Conservation (phyloP, 306 rosid species). For the Datisca glomerata region DNA sequence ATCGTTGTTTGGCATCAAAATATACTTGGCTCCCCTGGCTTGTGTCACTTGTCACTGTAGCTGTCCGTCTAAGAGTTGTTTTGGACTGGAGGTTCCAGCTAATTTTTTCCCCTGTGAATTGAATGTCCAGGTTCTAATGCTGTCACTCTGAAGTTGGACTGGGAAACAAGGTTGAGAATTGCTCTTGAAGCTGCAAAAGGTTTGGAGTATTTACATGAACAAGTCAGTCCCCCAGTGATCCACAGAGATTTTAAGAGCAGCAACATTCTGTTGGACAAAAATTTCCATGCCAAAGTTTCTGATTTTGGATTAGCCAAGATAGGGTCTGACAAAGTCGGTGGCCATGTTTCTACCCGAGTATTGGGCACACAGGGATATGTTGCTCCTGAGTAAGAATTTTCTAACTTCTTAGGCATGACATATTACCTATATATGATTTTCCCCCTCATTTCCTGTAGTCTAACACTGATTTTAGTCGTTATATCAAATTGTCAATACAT, state of each 20-base stretch:
- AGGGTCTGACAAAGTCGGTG: slow-evolving; percentile 90
- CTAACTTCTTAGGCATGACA: too few species aligned
- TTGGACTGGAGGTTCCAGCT: too few species aligned
- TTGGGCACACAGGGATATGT: slow-evolving; percentile 94
- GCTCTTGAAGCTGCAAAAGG: slow-evolving; percentile 96
- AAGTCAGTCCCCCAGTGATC: slow-evolving; percentile 79
- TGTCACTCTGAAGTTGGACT: slow-evolving; percentile 41
- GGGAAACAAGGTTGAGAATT: slow-evolving; percentile 81
- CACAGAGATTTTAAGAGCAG: slow-evolving; percentile 98
- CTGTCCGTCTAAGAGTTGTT: too few species aligned
- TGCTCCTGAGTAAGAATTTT: slow-evolving; percentile 69
- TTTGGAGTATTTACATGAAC: slow-evolving; percentile 91
- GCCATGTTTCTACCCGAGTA: slow-evolving; percentile 88
- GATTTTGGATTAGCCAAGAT: slow-evolving; percentile 93
- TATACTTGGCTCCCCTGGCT: too few species aligned
- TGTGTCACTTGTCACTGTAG: too few species aligned
- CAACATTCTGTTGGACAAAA: slow-evolving; percentile 76
- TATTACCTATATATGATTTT: too few species aligned
- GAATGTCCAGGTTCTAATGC: slow-evolving; percentile 41
- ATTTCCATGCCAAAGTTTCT: slow-evolving; percentile 80
- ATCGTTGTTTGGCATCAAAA: too few species aligned
- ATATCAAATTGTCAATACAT: neutral
- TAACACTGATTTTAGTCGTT: neutral
- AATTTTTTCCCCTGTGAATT: neutral
- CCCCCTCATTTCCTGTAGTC: too few species aligned